Evolutionary conservation across 768 basidiomycete genomes (phyloP).

Genomic region (Boletus patriciae): DNA sequence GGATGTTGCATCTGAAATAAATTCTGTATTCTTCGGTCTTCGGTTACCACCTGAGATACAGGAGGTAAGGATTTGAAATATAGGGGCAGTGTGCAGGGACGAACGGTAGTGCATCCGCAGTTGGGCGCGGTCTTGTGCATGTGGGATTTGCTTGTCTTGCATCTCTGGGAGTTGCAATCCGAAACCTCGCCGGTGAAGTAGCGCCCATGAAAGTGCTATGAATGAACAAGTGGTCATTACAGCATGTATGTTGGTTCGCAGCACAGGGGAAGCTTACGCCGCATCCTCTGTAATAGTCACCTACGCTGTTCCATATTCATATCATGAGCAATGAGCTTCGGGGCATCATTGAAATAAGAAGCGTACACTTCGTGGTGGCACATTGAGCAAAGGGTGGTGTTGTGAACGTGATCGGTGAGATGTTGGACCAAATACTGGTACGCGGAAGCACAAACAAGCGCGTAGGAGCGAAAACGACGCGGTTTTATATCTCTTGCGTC

Average conservation of each 20-base stretch:
- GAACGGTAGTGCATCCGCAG: slow-evolving; percentile 32
- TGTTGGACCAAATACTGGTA: not conserved
- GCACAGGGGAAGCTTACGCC: slow-evolving; percentile 26
- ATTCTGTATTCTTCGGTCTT: slow-evolving; percentile 38
- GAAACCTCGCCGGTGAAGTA: slow-evolving; percentile 36
- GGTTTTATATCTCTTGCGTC: slow-evolving; percentile 11
- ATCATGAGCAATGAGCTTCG: slow-evolving; percentile 2
- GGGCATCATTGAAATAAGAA: not conserved
- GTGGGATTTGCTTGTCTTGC: slow-evolving; percentile 37
- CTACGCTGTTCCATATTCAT: slow-evolving; percentile 25
- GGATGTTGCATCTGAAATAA: slow-evolving; percentile 36
- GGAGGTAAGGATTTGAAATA: not conserved
- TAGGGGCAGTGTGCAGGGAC: slow-evolving; percentile 17
- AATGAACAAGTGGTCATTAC: slow-evolving; percentile 1
- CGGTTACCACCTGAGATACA: slow-evolving; percentile 32
- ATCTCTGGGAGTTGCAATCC: slow-evolving; percentile 33
- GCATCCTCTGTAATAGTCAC: slow-evolving; percentile 39
- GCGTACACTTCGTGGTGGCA: slow-evolving; percentile 40
- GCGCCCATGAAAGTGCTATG: slow-evolving; percentile 39
- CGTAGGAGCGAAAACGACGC: not conserved
- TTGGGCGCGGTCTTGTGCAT: slow-evolving; percentile 37
- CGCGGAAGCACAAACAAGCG: not conserved
- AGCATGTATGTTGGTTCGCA: not conserved
- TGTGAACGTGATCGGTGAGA: not conserved
- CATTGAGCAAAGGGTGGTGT: slow-evolving; percentile 19